Conservation (phyloP, 768 basidiomycete genomes). For the Boletellus emodensis region DNA sequence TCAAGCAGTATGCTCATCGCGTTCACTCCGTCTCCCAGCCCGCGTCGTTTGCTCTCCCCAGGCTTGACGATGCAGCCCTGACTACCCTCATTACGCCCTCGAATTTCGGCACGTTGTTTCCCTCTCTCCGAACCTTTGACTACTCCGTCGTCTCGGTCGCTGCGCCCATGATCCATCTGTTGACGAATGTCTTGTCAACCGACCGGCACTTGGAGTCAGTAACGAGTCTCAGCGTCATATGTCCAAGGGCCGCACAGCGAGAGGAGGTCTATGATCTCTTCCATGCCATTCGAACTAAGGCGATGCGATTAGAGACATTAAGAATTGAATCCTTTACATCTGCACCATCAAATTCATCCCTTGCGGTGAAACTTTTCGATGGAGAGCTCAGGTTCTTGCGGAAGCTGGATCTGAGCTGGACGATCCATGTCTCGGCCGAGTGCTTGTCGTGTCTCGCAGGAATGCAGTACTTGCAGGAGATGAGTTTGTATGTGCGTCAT, state of each 20-base stretch:
- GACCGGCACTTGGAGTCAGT: conserved; percentile 14
- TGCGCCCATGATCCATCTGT: conserved; percentile 16
- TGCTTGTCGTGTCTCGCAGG: conserved; percentile 19
- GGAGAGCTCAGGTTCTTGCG: conserved; percentile 20
- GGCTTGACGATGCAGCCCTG: conserved; percentile 25
- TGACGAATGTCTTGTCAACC: conserved; percentile 19
- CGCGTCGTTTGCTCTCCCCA: conserved; percentile 17
- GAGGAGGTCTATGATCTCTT: conserved; percentile 21
- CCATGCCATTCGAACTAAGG: conserved; percentile 21
- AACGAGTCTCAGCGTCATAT: conserved; percentile 21
- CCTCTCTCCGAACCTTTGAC: conserved; percentile 24
- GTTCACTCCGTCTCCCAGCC: conserved; percentile 23
- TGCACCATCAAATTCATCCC: conserved; percentile 2
- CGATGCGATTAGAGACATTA: conserved; percentile 15
- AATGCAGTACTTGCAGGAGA: conserved; percentile 24
- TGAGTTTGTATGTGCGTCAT: conserved; percentile 17
- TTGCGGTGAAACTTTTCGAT: conserved; percentile 15
- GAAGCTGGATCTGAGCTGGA: conserved; percentile 22
- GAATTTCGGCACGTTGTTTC: conserved; percentile 22
- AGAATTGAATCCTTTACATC: conserved; percentile 23
- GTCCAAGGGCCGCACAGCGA: conserved; percentile 19
- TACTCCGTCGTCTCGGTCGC: conserved; percentile 25
- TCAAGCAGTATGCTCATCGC: conserved; percentile 25
- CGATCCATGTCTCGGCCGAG: conserved; percentile 21
- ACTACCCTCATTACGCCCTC: conserved; percentile 17